phyloP scores from a whole-genome alignment of 2,329 filamentous ascomycete genomes.

The Exophiala xenobiotica region DNA sequence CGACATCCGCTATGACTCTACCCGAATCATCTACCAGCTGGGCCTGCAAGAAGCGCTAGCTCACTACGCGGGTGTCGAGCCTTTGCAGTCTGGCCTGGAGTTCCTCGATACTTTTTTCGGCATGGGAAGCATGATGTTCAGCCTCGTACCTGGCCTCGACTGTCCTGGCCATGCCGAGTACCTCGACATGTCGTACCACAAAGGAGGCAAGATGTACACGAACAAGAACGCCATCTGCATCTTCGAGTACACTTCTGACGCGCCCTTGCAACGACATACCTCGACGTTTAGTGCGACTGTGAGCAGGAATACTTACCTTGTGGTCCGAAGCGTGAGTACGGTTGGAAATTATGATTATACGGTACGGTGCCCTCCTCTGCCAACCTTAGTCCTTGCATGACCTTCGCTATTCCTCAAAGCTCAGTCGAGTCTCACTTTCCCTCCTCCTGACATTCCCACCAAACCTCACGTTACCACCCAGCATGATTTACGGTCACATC shows the following conservation, averaged over 20 bases:
- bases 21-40: constrained; percentile 55
- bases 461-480: too few species aligned
- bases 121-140: constrained; percentile 33
- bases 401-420: too few species aligned
- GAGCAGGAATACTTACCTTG: constrained; percentile 40
- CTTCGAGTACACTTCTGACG: constrained; percentile 29
- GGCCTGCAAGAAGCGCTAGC: constrained; percentile 54
- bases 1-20: constrained; percentile 53
- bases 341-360: constrained; percentile 58
- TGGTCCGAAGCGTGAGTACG: constrained; percentile 49
- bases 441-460: too few species aligned
- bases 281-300: constrained; percentile 32
- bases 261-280: constrained; percentile 37
- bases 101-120: constrained; percentile 38
- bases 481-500: too few species aligned
- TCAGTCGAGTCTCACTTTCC: too few species aligned
- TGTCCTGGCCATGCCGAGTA: constrained; percentile 34
- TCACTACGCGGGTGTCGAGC: constrained; percentile 48
- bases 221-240: constrained; percentile 39
- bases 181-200: constrained; percentile 27
- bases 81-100: constrained; percentile 28
- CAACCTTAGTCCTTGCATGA: too few species aligned
- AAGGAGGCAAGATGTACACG: constrained; percentile 26
- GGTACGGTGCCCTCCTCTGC: too few species aligned
- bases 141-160: constrained; percentile 34